These are phyloP conservation scores for Alternaria incomplexa DNA, from an alignment of 2,329 filamentous ascomycete species.

Conservation along the genomic window DNA sequence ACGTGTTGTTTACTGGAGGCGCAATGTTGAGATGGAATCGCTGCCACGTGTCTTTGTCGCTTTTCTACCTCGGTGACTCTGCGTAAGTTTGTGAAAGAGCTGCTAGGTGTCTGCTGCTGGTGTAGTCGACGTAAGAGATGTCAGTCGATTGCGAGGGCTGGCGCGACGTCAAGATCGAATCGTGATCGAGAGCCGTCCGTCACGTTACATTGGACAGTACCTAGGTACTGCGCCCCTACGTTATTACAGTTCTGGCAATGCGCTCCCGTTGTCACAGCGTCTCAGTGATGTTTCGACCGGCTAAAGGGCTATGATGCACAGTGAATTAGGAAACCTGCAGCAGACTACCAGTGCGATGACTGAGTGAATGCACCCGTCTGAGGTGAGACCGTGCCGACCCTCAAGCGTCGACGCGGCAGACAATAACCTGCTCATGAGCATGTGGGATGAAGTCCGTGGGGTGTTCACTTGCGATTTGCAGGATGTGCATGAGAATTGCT, in stretches of 20 bases:
- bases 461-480: neutral
- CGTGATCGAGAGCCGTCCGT: neutral
- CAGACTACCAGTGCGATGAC: neutral
- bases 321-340: neutral
- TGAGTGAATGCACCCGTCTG: constrained; percentile 1
- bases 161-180: neutral
- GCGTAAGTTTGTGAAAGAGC: neutral
- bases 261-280: neutral
- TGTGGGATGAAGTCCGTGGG: neutral
- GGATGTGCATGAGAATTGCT: constrained; percentile 1
- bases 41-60: neutral
- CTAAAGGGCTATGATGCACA: neutral
- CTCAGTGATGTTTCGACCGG: neutral
- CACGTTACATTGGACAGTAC: neutral
- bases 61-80: neutral
- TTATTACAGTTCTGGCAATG: neutral
- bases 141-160: neutral
- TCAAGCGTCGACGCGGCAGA: neutral
- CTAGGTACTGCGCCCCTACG: neutral
- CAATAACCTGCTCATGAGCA: neutral
- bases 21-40: neutral
- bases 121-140: neutral
- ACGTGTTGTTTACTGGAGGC: neutral
- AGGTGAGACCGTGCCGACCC: constrained; percentile 18
- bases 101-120: neutral